Evolutionary conservation across 2,329 filamentous ascomycete genomes (phyloP).

Genomic region (Ophiostoma piceae): DNA sequence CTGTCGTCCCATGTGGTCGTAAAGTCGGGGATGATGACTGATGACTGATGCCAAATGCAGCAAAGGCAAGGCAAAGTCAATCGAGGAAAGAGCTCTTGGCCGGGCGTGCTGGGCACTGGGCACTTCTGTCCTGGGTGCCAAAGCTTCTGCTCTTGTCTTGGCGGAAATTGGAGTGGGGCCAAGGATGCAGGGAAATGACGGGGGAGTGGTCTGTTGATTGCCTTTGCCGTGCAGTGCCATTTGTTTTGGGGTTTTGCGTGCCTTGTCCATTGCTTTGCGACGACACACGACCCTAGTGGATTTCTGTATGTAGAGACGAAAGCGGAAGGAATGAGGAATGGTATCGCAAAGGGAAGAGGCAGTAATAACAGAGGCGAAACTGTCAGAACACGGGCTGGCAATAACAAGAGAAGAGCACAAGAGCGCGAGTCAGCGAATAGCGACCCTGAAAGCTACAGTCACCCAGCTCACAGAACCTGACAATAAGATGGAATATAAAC

Average conservation of each 20-base stretch:
- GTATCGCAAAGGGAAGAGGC: background rate
- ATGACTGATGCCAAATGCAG: background rate
- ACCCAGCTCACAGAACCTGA: too few relatives aligned
- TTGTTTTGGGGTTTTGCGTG: background rate
- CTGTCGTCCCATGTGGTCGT: too few relatives aligned
- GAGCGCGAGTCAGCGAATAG: conserved; percentile 23
- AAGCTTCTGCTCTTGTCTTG: conserved; percentile 22
- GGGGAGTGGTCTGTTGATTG: conserved; percentile 7
- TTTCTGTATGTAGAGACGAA: background rate
- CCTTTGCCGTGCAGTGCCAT: background rate
- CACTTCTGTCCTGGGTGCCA: background rate
- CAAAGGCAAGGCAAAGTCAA: background rate
- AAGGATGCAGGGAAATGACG: conserved; percentile 19
- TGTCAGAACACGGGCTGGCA: background rate
- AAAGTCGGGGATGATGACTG: background rate
- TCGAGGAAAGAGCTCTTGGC: background rate
- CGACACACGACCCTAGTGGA: background rate
- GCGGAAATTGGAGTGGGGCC: conserved; percentile 15
- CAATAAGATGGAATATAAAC: background rate
- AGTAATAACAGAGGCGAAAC: background rate
- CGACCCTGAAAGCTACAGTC: background rate
- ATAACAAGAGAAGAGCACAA: conserved; percentile 18
- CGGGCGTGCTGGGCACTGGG: too few relatives aligned
- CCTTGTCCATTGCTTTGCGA: background rate
- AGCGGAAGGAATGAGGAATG: background rate